Base-by-base conservation (phyloP, 2,329 filamentous ascomycete species). In the Pseudophaeomoniella oleicola region DNA sequence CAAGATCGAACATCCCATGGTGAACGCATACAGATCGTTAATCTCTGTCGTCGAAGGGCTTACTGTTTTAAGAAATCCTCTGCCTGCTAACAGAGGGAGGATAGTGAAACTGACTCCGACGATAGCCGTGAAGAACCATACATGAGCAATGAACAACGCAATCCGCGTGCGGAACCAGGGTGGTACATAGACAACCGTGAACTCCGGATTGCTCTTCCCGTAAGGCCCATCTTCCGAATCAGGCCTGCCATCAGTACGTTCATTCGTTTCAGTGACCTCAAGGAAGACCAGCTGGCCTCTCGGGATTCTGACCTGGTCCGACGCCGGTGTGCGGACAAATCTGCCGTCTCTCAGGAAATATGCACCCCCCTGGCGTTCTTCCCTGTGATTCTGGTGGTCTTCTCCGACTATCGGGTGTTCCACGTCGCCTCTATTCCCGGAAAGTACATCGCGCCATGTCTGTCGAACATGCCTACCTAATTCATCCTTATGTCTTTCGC, bases 1-100 rank as follows among this genome's bases (percentile, higher is more conserved):
- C n/a, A 6, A 6, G n/a, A 27, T 27, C 22, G 22, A 27, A 27
- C 22, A 27, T 6, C 90, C 90, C 18, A 90, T 76, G 36, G 85
- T 93, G 55, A 94, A 94, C 10, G 90, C 88, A 50, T 98, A 96
- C 16, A 98, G 81, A 55, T 98, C 90, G 57, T 96, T 98, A 52
- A 88, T 81, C 30, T 73, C 73, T 34, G 82, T 71, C 42, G 81
- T 70, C 1, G 67, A 60, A 3, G 85, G 83, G 30, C 94, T 74
- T 19, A 87, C 60, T 17, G 69, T 62, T 33, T 77, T 75, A 52
- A 94, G 82, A 42, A 96, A 68, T 39, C 68, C 69, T 17, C 90
- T 80, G 2, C 90, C 90, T 51, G 94, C 75, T 4, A 93, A 67
- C 3, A 98, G 70, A 0, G 90, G 92, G 1, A 92, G 62, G 42